Conservation (phyloP, 1,284 basidiomycete genomes). For the Ustilago trichophora region DNA sequence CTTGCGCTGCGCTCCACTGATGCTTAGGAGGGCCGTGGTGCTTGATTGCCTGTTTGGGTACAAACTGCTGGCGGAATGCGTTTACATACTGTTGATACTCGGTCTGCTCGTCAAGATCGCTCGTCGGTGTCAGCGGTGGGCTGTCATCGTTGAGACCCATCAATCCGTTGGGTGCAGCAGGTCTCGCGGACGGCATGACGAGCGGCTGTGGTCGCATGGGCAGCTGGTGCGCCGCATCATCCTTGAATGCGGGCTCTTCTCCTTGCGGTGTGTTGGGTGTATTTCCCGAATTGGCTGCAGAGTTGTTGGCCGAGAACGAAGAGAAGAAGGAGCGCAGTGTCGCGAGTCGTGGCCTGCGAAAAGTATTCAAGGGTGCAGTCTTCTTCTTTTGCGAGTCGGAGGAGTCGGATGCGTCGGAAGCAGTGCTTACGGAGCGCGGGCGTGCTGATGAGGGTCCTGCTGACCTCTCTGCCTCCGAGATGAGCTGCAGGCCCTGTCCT, state of each 20-base stretch:
- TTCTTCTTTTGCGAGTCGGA: slow-evolving; percentile 40
- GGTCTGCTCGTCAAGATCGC: slow-evolving; percentile 40
- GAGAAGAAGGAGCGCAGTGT: slow-evolving; percentile 50
- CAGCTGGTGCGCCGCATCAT: not conserved
- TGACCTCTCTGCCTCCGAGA: slow-evolving; percentile 26
- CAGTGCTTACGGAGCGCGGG: slow-evolving; percentile 28
- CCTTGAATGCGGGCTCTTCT: not conserved
- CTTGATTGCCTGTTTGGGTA: slow-evolving; percentile 7
- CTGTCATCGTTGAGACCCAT: slow-evolving; percentile 55
- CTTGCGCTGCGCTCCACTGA: slow-evolving; percentile 56
- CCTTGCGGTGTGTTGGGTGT: slow-evolving; percentile 18
- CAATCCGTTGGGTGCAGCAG: slow-evolving; percentile 42
- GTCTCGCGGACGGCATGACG: slow-evolving; percentile 57
- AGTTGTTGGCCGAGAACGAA: slow-evolving; percentile 33
- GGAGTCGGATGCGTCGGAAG: slow-evolving; percentile 13
- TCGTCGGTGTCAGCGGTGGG: slow-evolving; percentile 57
- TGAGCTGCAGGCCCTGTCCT: slow-evolving; percentile 41
- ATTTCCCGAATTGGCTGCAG: slow-evolving; percentile 16
- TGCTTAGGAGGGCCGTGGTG: slow-evolving; percentile 43
- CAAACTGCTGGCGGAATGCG: slow-evolving; percentile 27
- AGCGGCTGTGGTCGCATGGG: slow-evolving; percentile 32
- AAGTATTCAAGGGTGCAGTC: not conserved
- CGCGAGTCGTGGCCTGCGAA: slow-evolving; percentile 19
- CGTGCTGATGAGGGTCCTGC: slow-evolving; percentile 16
- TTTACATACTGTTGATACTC: slow-evolving; percentile 36